Base-by-base conservation (phyloP, 306 rosid genomes). In the Lagenaria siceraria region DNA sequence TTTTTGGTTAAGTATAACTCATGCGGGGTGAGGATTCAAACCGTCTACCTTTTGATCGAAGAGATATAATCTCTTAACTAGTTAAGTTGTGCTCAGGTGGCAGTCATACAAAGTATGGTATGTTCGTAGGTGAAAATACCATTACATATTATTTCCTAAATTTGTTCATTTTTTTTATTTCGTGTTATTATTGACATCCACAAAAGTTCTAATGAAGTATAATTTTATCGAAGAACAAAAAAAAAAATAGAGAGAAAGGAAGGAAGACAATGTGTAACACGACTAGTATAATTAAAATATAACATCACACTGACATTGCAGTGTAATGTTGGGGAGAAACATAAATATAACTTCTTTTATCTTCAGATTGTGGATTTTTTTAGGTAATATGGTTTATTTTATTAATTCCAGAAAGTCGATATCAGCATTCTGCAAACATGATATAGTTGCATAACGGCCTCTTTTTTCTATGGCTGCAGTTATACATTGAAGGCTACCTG, bases 401-500 rank as follows among this genome's bases (percentile, higher is more conserved):
- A 31, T 35, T 29, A 63, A 33, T 63, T 63, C 25, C 71, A 33
- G 48, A 63, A 33, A 63, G 68, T 27, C 4, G 31, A 61, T 12
- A 61, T 61, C 11, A 61, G 42, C 42, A 31, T 12, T 62, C 42
- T 35, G 11, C 24, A 40, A 64, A 29, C 51, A 36, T 35, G 19
- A 15, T 22, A 24, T 46, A 71, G 76, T 25, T 71, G 75, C 12
- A 69, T 24, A 14, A 43, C 55, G 29, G 38, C 74, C 43, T 54
- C 70, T 58, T 46, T 71, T 85, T 83, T 84, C 76, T 43, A 58
- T 71, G 75, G 75, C 77, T 89, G 87, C 97, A 95, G 98, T 82
- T 92, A 70, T 95, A 92, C 71, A 87, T 95, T 82, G 98, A 95
- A 92, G 98, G 98, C 78, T 95, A 95, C 86, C 86, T 95, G 81